Evolutionary conservation across 1,284 basidiomycete genomes (phyloP).

Genomic region (Meira miltonrushii): DNA sequence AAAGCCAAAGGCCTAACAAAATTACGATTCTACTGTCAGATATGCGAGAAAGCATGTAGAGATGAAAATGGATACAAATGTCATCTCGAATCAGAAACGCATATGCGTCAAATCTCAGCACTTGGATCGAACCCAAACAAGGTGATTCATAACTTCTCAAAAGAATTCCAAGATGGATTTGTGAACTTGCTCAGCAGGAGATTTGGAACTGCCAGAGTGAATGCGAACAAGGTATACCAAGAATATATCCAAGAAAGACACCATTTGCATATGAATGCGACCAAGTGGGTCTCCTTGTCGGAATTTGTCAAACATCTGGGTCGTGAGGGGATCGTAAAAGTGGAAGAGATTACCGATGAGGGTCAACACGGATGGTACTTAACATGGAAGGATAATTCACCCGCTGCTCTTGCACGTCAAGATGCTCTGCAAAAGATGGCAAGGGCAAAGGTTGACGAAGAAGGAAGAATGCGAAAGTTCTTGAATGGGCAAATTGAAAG

Average conservation of each 20-base stretch:
- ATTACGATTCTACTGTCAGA: slow-evolving; percentile 51
- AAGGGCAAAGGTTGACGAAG: slow-evolving; percentile 81
- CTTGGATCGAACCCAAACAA: slow-evolving; percentile 85
- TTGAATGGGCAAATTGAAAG: slow-evolving; percentile 92
- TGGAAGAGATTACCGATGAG: slow-evolving; percentile 65
- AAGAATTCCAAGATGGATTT: slow-evolving; percentile 86
- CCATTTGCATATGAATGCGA: slow-evolving; percentile 97
- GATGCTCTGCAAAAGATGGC: slow-evolving; percentile 91
- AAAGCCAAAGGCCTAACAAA: slow-evolving; percentile 50
- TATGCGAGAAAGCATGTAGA: slow-evolving; percentile 48
- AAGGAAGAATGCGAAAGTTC: slow-evolving; percentile 82
- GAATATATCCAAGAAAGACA: slow-evolving; percentile 93
- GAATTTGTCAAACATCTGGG: slow-evolving; percentile 92
- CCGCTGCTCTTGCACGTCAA: slow-evolving; percentile 84
- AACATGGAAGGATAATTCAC: slow-evolving; percentile 92
- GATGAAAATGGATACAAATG: slow-evolving; percentile 51
- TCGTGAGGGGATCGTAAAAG: slow-evolving; percentile 76
- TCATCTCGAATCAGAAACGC: slow-evolving; percentile 76
- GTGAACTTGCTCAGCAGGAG: slow-evolving; percentile 74
- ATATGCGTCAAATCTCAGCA: slow-evolving; percentile 91
- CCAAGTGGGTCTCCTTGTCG: slow-evolving; percentile 90
- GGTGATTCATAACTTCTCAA: slow-evolving; percentile 84
- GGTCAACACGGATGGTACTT: slow-evolving; percentile 97
- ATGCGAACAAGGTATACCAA: slow-evolving; percentile 91
- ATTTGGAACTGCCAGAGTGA: slow-evolving; percentile 45